Conservation (phyloP, 192 early-diverging fungal species). For the Fimicolochytrium jonesii region DNA sequence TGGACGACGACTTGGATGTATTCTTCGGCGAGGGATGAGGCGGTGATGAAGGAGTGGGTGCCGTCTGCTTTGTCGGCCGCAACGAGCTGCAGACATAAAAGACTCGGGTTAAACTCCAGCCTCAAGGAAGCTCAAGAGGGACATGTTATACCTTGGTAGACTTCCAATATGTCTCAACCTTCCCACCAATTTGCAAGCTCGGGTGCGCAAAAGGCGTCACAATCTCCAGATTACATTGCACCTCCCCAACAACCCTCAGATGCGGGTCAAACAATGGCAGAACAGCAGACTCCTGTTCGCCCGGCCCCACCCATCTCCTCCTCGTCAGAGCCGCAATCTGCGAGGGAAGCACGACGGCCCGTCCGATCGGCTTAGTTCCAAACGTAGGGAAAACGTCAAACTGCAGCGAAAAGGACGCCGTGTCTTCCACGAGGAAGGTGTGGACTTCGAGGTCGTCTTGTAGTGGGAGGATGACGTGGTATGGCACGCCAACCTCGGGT, state of each 20-base stretch:
- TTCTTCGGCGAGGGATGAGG: conserved; percentile 86
- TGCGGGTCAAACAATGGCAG: conserved; percentile 87
- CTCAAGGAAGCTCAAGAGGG: neutral
- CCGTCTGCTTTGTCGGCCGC: conserved; percentile 27
- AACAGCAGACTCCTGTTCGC: conserved; percentile 15
- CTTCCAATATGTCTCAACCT: conserved; percentile 99
- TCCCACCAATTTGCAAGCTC: conserved; percentile 88
- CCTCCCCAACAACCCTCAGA: conserved; percentile 86
- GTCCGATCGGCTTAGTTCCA: conserved; percentile 89
- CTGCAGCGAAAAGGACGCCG: conserved; percentile 70
- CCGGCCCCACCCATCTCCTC: conserved; percentile 21
- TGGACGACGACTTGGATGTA: conserved; percentile 89
- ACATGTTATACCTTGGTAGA: conserved; percentile 86
- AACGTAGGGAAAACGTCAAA: conserved; percentile 97
- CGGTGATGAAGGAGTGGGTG: conserved; percentile 71
- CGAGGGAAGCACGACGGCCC: conserved; percentile 73
- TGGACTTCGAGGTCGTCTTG: conserved; percentile 78
- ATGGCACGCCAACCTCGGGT: conserved; percentile 85
- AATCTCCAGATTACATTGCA: conserved; percentile 75
- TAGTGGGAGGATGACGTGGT: conserved; percentile 84
- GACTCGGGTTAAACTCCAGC: neutral
- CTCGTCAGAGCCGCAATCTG: conserved; percentile 43
- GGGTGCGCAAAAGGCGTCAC: conserved; percentile 87
- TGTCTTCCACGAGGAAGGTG: conserved; percentile 76
- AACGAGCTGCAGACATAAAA: conserved; percentile 24